phyloP scores from a whole-genome alignment of 2,329 filamentous ascomycete species.

The Paecilomyces fulvus region DNA sequence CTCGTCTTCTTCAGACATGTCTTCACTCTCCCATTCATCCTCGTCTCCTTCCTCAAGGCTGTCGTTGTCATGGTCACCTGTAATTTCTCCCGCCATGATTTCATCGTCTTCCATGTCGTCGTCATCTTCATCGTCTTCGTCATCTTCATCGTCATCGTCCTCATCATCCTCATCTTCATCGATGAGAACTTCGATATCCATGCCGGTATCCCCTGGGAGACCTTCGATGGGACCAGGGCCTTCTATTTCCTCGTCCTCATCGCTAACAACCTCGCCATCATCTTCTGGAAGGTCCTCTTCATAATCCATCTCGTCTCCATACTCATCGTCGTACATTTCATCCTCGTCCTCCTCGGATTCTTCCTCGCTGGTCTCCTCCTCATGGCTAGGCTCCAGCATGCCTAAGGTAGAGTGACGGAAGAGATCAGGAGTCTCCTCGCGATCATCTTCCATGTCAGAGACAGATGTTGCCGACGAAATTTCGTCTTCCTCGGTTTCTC shows the following conservation, averaged over 20 bases:
- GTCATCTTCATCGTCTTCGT: slow-evolving; percentile 45
- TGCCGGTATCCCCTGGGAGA: slow-evolving; percentile 50
- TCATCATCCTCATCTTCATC: slow-evolving; percentile 57
- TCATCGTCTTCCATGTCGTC: slow-evolving; percentile 53
- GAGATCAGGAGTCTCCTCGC: slow-evolving; percentile 91
- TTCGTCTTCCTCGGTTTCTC: slow-evolving; percentile 73
- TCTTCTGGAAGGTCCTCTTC: slow-evolving; percentile 72
- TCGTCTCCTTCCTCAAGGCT: slow-evolving; percentile 40
- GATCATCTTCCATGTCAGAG: slow-evolving; percentile 76
- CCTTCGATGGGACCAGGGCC: slow-evolving; percentile 68
- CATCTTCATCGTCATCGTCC: slow-evolving; percentile 56
- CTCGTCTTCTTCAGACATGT: slow-evolving; percentile 39
- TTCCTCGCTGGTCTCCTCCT: slow-evolving; percentile 72
- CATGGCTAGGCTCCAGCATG: slow-evolving; percentile 78
- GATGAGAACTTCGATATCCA: slow-evolving; percentile 83
- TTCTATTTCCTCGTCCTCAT: slow-evolving; percentile 73
- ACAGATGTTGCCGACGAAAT: slow-evolving; percentile 80
- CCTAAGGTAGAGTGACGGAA: slow-evolving; percentile 94
- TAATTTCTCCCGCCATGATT: slow-evolving; percentile 46
- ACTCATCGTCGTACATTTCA: slow-evolving; percentile 88
- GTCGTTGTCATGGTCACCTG: slow-evolving; percentile 47
- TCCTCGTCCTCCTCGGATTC: slow-evolving; percentile 60
- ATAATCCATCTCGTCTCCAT: slow-evolving; percentile 85
- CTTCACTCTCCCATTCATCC: slow-evolving; percentile 43
- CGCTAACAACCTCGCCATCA: slow-evolving; percentile 80